phyloP scores from a whole-genome alignment of 345 rosid genomes.

The Litchi chinensis region DNA sequence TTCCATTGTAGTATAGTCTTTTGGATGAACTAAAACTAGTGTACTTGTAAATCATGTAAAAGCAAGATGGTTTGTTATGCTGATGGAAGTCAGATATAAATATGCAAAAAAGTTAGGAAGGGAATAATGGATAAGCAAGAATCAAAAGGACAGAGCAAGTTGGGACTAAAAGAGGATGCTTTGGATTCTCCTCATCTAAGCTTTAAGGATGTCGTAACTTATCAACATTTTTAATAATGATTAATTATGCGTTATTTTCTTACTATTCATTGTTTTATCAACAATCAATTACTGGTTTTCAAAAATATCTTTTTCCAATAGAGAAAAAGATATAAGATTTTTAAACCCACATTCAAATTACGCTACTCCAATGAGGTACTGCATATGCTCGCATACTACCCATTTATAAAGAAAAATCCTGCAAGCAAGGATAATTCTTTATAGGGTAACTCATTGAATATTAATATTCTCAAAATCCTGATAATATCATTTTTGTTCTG shows the following conservation, averaged over 20 bases:
- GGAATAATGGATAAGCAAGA: not conserved
- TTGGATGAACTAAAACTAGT: not conserved
- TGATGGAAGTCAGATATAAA: not conserved
- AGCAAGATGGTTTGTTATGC: not conserved
- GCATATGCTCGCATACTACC: not conserved
- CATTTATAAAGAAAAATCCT: not conserved
- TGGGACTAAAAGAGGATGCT: not conserved
- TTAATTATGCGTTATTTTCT: not conserved
- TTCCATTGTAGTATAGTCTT: slow-evolving; percentile 7
- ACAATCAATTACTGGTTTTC: not conserved
- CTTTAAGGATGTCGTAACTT: not conserved
- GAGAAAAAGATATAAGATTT: not conserved
- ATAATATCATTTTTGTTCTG: not conserved
- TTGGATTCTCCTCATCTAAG: not conserved
- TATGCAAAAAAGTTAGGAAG: not conserved
- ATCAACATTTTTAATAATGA: not conserved
- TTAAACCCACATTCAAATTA: not conserved
- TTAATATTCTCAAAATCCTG: slow-evolving; percentile 5
- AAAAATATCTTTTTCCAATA: not conserved
- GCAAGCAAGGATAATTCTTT: not conserved
- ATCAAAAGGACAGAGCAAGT: not conserved
- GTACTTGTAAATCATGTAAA: not conserved
- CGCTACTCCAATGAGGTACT: no score
- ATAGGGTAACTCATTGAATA: not conserved
- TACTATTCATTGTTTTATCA: not conserved